Evolutionary conservation across 148 eudicot species (phyloP).

Genomic region (Arctostaphylos glauca): DNA sequence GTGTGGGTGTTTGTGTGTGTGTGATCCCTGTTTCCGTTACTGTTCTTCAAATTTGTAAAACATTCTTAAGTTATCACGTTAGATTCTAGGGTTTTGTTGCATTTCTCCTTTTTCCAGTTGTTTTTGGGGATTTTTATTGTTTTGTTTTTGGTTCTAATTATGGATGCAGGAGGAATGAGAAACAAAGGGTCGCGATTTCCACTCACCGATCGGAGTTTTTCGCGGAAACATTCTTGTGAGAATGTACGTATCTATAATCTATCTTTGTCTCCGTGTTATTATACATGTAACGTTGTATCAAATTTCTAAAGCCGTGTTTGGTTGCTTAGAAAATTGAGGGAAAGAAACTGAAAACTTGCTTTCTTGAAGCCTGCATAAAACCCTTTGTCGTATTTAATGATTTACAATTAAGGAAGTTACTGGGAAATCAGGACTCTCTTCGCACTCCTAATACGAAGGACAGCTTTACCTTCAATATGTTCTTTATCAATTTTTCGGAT

Average conservation of each 20-base stretch:
- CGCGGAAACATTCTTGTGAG: constrained; percentile 5
- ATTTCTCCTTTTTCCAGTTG: not conserved
- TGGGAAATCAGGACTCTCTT: not conserved
- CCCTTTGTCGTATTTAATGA: not conserved
- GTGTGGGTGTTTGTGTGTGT: no score
- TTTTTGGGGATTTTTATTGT: not conserved
- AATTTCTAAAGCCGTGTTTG: not conserved
- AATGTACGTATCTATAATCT: constrained; percentile 6
- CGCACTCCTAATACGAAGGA: not conserved
- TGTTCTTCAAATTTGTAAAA: not conserved
- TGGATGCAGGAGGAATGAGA: constrained; percentile 9
- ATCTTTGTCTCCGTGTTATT: not conserved
- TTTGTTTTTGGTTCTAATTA: not conserved
- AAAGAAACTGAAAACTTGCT: not conserved
- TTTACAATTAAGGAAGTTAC: not conserved
- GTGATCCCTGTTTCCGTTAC: not conserved
- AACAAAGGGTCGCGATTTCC: constrained; percentile 12
- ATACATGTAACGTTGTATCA: not conserved
- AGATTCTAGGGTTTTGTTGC: not conserved
- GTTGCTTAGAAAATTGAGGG: not conserved
- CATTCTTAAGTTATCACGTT: not conserved
- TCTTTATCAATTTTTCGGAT: not conserved
- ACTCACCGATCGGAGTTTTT: not conserved
- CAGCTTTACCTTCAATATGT: not conserved
- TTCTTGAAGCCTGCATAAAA: not conserved